phyloP scores from a whole-genome alignment of 805 yeast species.

The Sugiyamaella mastotermitis region DNA sequence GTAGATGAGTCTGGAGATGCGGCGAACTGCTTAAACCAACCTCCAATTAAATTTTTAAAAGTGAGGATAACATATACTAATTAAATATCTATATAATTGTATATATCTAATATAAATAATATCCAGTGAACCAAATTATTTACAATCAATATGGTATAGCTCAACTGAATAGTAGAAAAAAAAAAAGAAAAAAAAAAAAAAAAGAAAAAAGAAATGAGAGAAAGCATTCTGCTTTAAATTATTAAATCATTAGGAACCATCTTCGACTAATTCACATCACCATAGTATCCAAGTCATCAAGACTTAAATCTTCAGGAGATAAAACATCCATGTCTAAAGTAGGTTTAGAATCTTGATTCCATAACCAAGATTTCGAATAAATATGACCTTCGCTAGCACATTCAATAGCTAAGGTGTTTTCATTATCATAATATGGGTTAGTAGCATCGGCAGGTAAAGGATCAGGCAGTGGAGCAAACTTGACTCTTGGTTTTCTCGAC shows the following conservation, averaged over 20 bases:
- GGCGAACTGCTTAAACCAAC: too few relatives aligned
- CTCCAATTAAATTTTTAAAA: too few relatives aligned
- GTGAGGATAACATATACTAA: too few relatives aligned
- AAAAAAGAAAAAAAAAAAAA: background rate
- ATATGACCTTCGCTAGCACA: slow-evolving; percentile 13
- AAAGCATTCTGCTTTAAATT: background rate
- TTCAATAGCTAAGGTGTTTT: slow-evolving; percentile 16
- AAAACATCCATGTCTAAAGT: slow-evolving; percentile 15
- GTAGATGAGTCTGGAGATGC: too few relatives aligned
- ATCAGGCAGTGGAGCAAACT: background rate
- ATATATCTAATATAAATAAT: too few relatives aligned
- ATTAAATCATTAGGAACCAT: background rate
- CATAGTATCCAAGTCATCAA: slow-evolving; percentile 26
- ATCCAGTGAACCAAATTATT: too few relatives aligned
- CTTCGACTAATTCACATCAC: slow-evolving; percentile 8
- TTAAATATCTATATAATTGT: too few relatives aligned
- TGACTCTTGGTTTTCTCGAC: background rate
- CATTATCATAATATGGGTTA: slow-evolving; percentile 26
- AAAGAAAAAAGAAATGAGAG: background rate
- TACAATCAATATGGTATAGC: background rate
- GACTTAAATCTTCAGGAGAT: slow-evolving; percentile 23
- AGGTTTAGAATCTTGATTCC: slow-evolving; percentile 11
- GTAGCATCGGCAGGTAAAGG: slow-evolving; percentile 3
- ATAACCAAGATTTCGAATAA: slow-evolving; percentile 10
- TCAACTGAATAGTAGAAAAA: background rate